Conservation (phyloP, 1,284 basidiomycete genomes). For the Cutaneotrichosporon spelunceum region DNA sequence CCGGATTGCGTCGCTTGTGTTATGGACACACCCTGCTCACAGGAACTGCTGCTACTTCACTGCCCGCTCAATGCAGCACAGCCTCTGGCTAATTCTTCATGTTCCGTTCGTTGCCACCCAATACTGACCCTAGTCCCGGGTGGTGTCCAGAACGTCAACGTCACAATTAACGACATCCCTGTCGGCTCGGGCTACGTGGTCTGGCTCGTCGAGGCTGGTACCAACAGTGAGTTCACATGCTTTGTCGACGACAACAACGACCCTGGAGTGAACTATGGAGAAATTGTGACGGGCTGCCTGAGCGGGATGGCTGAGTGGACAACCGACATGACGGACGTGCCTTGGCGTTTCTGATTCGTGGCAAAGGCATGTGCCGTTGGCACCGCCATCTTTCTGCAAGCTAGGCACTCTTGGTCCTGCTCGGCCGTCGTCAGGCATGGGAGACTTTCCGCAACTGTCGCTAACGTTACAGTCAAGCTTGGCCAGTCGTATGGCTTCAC, state of each 20-base stretch:
- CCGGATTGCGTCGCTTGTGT: not conserved
- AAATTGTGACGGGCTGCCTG: too few species aligned
- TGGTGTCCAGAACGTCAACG: slow-evolving; percentile 11
- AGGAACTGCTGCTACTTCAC: not conserved
- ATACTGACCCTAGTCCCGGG: slow-evolving; percentile 11
- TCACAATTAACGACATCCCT: slow-evolving; percentile 10
- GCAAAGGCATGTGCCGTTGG: too few species aligned
- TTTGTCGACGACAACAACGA: not conserved
- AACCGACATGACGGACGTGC: not conserved
- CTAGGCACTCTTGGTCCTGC: not conserved
- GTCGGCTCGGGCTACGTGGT: slow-evolving; percentile 18
- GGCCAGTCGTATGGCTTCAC: slow-evolving; percentile 46
- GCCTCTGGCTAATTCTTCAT: not conserved
- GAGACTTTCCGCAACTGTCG: slow-evolving; percentile 62
- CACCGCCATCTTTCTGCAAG: too few species aligned
- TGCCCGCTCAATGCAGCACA: not conserved
- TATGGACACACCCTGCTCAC: not conserved
- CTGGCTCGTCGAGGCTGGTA: slow-evolving; percentile 10
- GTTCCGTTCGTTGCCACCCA: not conserved
- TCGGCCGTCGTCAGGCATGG: not conserved
- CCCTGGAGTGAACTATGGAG: too few species aligned
- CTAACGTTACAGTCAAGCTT: slow-evolving; percentile 80
- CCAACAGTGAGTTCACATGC: slow-evolving; percentile 10
- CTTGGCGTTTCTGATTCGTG: not conserved
- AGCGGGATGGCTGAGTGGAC: not conserved